phyloP scores from a whole-genome alignment of 306 rosid species.

The Macrotyloma uniflorum region DNA sequence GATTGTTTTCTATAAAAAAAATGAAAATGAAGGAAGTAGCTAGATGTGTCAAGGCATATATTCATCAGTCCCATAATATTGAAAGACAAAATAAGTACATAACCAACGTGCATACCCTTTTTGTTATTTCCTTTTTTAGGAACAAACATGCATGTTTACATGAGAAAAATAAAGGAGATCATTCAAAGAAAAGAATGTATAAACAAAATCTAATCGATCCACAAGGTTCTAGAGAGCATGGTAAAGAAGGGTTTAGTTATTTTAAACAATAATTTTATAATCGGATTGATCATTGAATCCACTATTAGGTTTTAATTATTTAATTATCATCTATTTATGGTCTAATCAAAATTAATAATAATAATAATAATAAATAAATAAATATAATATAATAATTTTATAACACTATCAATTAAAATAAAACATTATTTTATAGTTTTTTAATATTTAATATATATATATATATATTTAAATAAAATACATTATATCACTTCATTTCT shows the following conservation, averaged over 20 bases:
- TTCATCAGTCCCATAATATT: conserved; percentile 7
- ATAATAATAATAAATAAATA: background rate
- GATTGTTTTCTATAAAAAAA: conserved; percentile 9
- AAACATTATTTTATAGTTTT: too few species aligned
- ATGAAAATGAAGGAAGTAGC: background rate
- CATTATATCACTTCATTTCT: background rate
- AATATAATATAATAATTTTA: background rate
- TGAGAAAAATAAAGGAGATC: background rate
- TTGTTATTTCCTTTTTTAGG: background rate
- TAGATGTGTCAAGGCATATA: background rate
- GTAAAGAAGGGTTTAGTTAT: background rate
- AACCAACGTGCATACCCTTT: background rate
- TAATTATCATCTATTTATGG: background rate
- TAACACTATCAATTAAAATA: background rate
- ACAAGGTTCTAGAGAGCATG: background rate
- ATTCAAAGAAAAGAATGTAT: background rate
- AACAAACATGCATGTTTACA: background rate
- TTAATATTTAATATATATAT: background rate
- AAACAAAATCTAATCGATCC: background rate
- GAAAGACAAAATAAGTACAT: background rate
- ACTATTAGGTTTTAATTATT: background rate
- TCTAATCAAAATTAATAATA: background rate
- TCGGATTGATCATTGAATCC: background rate
- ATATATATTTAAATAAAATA: background rate
- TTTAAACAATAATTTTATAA: background rate